phyloP scores from a whole-genome alignment of 495 filamentous ascomycete species.

The Mytilinidion resinicola region DNA sequence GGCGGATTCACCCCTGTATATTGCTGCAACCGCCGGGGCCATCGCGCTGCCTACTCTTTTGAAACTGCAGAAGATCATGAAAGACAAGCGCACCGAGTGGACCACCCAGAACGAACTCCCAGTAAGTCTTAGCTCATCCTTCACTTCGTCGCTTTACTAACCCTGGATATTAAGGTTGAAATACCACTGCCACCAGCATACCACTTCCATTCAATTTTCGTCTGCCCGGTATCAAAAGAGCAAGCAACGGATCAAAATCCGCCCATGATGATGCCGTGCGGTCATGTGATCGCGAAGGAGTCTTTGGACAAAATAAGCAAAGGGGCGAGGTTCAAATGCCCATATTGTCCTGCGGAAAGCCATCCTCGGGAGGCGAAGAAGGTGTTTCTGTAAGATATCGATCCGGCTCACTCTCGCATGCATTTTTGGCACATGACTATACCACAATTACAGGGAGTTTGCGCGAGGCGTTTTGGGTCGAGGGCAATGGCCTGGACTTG shows the following conservation, averaged over 20 bases:
- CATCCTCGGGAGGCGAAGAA: slow-evolving; percentile 66
- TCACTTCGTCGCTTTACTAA: slow-evolving; percentile 3
- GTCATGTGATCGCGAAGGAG: slow-evolving; percentile 87
- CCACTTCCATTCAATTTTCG: slow-evolving; percentile 93
- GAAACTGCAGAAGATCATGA: slow-evolving; percentile 76
- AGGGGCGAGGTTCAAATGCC: slow-evolving; percentile 81
- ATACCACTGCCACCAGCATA: slow-evolving; percentile 80
- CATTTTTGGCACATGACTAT: neutral
- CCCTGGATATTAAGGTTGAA: slow-evolving; percentile 54
- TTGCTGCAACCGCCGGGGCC: slow-evolving; percentile 83
- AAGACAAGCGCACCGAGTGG: slow-evolving; percentile 87
- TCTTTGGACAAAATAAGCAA: slow-evolving; percentile 71
- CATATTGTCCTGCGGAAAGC: slow-evolving; percentile 89
- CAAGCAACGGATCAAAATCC: slow-evolving; percentile 91
- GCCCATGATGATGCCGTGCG: slow-evolving; percentile 96
- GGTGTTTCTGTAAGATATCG: slow-evolving; percentile 49
- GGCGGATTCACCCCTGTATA: slow-evolving; percentile 82
- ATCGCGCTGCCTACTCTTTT: slow-evolving; percentile 80
- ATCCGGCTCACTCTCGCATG: neutral
- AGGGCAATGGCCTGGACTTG: neutral
- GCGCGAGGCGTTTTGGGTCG: neutral
- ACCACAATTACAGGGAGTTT: neutral
- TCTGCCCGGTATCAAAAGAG: slow-evolving; percentile 93
- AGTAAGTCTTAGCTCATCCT: slow-evolving; percentile 39
- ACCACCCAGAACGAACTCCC: slow-evolving; percentile 85